Conservation (phyloP, 1,284 basidiomycete species). For the Heterobasidion annosum region DNA sequence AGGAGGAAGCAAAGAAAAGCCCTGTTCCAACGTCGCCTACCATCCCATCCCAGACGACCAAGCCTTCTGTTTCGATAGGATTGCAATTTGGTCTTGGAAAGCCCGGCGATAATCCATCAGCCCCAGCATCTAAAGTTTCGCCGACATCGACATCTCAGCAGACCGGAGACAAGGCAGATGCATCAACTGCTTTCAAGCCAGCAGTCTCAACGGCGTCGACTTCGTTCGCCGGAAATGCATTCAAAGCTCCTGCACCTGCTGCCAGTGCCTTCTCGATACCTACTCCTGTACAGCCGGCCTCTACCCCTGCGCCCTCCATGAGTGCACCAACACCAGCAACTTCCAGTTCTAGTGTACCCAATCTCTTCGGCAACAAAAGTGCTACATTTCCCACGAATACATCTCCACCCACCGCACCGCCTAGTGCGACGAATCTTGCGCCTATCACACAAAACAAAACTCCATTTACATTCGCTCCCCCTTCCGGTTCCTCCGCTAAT, state of each 20-base stretch:
- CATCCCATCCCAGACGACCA: not conserved
- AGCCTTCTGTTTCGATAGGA: not conserved
- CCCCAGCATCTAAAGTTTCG: not conserved
- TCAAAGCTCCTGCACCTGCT: not conserved
- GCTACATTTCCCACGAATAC: not conserved
- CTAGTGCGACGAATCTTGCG: slow-evolving; percentile 2
- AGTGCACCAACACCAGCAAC: slow-evolving; percentile 1
- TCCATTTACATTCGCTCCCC: slow-evolving; percentile 1
- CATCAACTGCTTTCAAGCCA: not conserved
- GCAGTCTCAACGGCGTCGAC: not conserved
- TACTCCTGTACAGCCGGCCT: slow-evolving; percentile 3
- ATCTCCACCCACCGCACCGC: not conserved
- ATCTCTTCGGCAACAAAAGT: slow-evolving; percentile 14
- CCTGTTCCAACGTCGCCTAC: slow-evolving; percentile 1
- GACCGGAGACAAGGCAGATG: not conserved
- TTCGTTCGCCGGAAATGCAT: not conserved
- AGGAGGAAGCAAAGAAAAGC: slow-evolving; percentile 13
- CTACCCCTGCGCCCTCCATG: slow-evolving; percentile 10
- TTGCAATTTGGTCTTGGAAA: too few relatives aligned
- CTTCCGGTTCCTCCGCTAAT: not conserved
- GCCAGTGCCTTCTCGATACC: slow-evolving; percentile 6
- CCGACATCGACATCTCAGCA: not conserved
- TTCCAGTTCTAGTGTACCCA: slow-evolving; percentile 11
- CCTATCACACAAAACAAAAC: not conserved
- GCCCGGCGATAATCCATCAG: not conserved